A percentile compares a stretch with the other conserved stretches of the same genome.
These are phyloP conservation scores for Cordyceps pruinosa DNA, from an alignment of 2,329 filamentous ascomycete species.

Conservation along the genomic window DNA sequence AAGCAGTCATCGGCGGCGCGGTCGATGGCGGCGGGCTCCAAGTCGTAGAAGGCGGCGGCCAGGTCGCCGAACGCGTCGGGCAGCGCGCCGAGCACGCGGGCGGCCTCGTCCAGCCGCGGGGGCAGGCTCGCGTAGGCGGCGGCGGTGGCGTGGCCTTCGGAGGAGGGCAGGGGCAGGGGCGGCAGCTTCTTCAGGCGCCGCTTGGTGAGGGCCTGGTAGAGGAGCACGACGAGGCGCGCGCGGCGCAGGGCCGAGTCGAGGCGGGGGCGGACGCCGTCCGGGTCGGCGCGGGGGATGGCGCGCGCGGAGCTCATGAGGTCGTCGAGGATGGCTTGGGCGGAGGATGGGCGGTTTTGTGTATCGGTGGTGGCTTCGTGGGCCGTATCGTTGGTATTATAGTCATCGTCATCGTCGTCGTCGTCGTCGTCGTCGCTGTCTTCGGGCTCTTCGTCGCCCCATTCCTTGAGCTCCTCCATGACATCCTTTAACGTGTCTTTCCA, in stretches of 20 bases:
- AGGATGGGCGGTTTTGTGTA: slow-evolving; percentile 24
- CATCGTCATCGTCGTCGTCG: slow-evolving; percentile 41
- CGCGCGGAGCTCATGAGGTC: slow-evolving; percentile 57
- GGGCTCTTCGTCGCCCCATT: slow-evolving; percentile 72
- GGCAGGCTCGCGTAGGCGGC: slow-evolving; percentile 26
- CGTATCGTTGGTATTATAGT: slow-evolving; percentile 34
- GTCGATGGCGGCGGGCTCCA: slow-evolving; percentile 54
- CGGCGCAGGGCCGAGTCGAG: slow-evolving; percentile 58
- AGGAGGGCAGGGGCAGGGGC: slow-evolving; percentile 28
- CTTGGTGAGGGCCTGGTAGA: slow-evolving; percentile 65
- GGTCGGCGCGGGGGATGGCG: slow-evolving; percentile 57
- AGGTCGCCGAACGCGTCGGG: slow-evolving; percentile 65
- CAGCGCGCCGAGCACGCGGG: slow-evolving; percentile 50
- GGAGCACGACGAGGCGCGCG: slow-evolving; percentile 58
- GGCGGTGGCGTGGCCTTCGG: slow-evolving; percentile 23
- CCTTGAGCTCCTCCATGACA: slow-evolving; percentile 76
- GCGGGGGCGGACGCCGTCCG: slow-evolving; percentile 55
- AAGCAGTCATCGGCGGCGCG: slow-evolving; percentile 52
- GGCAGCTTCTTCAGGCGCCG: slow-evolving; percentile 58
- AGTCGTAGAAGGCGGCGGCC: slow-evolving; percentile 64
- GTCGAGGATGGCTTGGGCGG: slow-evolving; percentile 56
- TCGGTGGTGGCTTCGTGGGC: slow-evolving; percentile 37
- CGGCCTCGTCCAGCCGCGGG: slow-evolving; percentile 46
- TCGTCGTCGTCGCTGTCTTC: slow-evolving; percentile 52
- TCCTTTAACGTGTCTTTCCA: slow-evolving; percentile 72